A percentile compares a stretch with the other conserved stretches of the same genome.
Evolutionary conservation across 768 basidiomycete species (phyloP).

Genomic region (Pulveroboletus sp.): DNA sequence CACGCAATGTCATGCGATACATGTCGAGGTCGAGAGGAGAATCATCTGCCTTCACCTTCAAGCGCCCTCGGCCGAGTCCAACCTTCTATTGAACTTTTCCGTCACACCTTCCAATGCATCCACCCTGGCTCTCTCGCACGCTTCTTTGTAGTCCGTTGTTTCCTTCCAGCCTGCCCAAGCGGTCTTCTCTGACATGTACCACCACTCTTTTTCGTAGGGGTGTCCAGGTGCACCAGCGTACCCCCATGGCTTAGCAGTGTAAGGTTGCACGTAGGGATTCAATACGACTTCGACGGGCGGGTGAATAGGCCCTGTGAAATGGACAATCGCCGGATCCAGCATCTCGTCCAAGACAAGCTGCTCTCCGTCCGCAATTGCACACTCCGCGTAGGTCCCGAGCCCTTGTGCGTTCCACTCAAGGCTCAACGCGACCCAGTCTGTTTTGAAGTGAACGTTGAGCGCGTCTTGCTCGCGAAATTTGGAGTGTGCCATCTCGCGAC

Average conservation of each 20-base stretch:
- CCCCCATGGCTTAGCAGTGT: slow-evolving; percentile 55
- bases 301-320: slow-evolving; percentile 56
- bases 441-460: slow-evolving; percentile 45
- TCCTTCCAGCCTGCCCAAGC: slow-evolving; percentile 38
- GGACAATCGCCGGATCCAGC: slow-evolving; percentile 45
- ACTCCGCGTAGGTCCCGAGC: slow-evolving; percentile 48
- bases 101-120: slow-evolving; percentile 3
- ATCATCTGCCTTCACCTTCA: not conserved
- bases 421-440: slow-evolving; percentile 39
- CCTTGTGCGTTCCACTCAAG: slow-evolving; percentile 56
- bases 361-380: slow-evolving; percentile 34
- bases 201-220: slow-evolving; percentile 48
- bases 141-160: slow-evolving; percentile 21
- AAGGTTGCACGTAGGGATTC: slow-evolving; percentile 51
- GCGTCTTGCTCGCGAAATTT: slow-evolving; percentile 47
- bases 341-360: slow-evolving; percentile 32
- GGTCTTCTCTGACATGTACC: slow-evolving; percentile 39
- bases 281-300: slow-evolving; percentile 42
- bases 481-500: slow-evolving; percentile 26
- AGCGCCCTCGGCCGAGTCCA: not conserved
- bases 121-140: slow-evolving; percentile 10
- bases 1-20: no score
- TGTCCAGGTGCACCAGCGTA: slow-evolving; percentile 51
- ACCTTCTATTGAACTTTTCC: slow-evolving; percentile 11
- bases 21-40: not conserved